Base-by-base conservation (phyloP, 78 protist genomes). In the Paulinella micropora region DNA sequence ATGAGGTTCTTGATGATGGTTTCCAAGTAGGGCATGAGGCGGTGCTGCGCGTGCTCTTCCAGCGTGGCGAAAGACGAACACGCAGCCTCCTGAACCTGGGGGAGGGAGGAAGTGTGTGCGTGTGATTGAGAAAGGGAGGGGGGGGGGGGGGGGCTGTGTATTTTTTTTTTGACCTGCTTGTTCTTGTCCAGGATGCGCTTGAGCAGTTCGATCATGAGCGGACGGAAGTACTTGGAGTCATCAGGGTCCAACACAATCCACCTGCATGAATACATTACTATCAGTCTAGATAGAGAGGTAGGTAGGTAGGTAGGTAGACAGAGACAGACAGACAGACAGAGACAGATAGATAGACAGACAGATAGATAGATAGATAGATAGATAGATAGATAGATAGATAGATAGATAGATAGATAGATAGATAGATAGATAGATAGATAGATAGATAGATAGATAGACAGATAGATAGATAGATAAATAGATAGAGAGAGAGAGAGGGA, bases 61-160 rank as follows among this genome's bases (percentile, higher is more conserved):
- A 95, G 39, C 31, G 92, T 92, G n/a, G 95, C 95, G 79, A 95
- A 92, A 34, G 97, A 95, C 9, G 90, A 87, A 89, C 96, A 95
- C 9, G 97, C 96, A 0, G 97, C 96, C 88, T 95, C 96, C 79
- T 95, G 97, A 36, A 95, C 95, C 39, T 69, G 73, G 15, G 73
- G 15, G 73, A 51, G 73, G 15, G 73, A 51, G 73, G 15, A 15
- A 51, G 73, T 23, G 73, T 23, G 73, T 23, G 73, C 6, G 73
- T 23, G 73, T 23, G 73, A 51, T 6, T 23, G 73, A 51, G 73
- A 51, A 15, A 51, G 73, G 15, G 83, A 79, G 87, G 39, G 86
- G 29, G 34, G 34, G 86, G 34, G 39, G 31, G 2, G n/a, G 29
- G 2, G 2, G 31, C 31, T 9, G 39, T 2, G 39, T 23, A 9